These are phyloP conservation scores for Viola odorata DNA, from an alignment of 345 rosid genomes.

Conservation along the genomic window DNA sequence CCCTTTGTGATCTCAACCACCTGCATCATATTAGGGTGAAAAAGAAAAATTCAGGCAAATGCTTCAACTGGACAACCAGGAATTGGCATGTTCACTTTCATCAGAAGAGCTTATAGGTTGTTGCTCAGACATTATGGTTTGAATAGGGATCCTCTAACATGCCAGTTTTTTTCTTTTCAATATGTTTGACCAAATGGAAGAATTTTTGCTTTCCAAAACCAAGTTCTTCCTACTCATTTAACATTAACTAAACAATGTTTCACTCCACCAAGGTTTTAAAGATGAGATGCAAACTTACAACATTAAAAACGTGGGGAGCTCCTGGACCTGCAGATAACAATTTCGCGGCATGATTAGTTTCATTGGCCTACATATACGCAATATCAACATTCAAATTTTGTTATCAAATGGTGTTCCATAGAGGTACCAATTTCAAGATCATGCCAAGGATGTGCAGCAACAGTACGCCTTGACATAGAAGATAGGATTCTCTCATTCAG, in stretches of 20 bases:
- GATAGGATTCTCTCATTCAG: conserved; percentile 94
- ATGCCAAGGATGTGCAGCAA: conserved; percentile 99
- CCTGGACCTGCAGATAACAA: conserved; percentile 63
- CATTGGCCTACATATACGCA: background rate
- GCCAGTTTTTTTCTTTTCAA: no score
- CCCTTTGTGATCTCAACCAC: conserved; percentile 97
- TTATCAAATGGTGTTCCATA: conserved; percentile 1
- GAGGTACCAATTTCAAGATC: conserved; percentile 89
- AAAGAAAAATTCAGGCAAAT: background rate
- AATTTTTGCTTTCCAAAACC: no score
- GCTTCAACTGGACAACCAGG: no score
- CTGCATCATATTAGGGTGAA: conserved; percentile 24
- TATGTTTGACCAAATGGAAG: no score
- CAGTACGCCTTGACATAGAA: conserved; percentile 85
- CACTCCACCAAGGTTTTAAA: background rate
- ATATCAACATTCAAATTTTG: background rate
- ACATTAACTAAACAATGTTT: background rate
- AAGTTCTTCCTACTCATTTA: no score
- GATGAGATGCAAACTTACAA: conserved; percentile 20
- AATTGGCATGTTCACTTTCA: background rate
- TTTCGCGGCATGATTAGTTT: conserved; percentile 17
- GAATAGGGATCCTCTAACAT: no score
- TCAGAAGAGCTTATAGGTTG: background rate
- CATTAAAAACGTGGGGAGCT: conserved; percentile 58
- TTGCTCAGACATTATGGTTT: background rate